These are phyloP conservation scores for Artemisia tridentata DNA, from an alignment of 129 eudicot genomes.

Conservation along the genomic window DNA sequence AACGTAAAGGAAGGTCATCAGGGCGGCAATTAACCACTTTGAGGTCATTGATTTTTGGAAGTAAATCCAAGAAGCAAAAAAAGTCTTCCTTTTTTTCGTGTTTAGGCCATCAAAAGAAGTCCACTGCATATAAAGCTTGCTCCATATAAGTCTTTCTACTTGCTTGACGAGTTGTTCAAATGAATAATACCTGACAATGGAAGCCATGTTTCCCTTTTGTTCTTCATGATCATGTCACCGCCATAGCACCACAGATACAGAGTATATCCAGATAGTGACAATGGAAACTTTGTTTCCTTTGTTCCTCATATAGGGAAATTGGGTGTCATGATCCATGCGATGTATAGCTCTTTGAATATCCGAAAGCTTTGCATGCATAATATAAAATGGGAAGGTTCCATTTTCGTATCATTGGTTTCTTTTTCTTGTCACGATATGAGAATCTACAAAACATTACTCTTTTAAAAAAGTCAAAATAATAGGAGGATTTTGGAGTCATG, in stretches of 20 bases:
- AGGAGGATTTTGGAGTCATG: no score
- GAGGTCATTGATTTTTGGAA: constrained; percentile 74
- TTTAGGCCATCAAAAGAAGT: constrained; percentile 43
- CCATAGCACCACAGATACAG: not conserved
- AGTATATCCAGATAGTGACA: constrained; percentile 1
- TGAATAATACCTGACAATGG: constrained; percentile 5
- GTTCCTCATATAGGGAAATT: not conserved
- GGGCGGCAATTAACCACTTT: constrained; percentile 41
- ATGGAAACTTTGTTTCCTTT: constrained; percentile 7
- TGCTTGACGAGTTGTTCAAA: constrained; percentile 4
- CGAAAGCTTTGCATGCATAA: constrained; percentile 7
- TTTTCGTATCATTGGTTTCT: not conserved
- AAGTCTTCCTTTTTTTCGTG: constrained; percentile 61
- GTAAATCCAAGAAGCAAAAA: constrained; percentile 47
- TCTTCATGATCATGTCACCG: not conserved
- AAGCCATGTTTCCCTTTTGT: not conserved
- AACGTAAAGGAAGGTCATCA: constrained; percentile 22
- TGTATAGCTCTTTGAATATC: not conserved
- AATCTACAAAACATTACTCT: no score
- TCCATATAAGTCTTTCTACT: constrained; percentile 19
- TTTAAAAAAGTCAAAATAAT: no score
- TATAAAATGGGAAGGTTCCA: not conserved
- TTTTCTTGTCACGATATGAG: not conserved
- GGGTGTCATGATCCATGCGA: constrained; percentile 3
- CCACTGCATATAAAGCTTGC: constrained; percentile 24